Conservation (phyloP, 768 basidiomycete species). For the Hericium coralloides region DNA sequence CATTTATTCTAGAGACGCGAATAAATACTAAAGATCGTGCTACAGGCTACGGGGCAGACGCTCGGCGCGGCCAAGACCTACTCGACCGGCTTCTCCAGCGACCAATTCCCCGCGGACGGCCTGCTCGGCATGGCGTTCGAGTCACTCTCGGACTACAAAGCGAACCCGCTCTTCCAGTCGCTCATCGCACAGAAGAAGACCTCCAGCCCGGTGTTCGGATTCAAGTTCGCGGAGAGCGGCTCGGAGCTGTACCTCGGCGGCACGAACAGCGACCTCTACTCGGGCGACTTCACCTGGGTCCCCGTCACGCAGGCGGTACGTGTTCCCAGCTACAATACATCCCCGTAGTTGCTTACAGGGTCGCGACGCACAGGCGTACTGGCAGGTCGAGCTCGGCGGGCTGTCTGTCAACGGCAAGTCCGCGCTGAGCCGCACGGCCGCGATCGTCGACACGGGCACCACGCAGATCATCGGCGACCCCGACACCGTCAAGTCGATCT, state of each 20-base stretch:
- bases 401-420: constrained; percentile 6
- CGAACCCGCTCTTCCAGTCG: constrained; percentile 27
- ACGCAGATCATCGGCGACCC: constrained; percentile 23
- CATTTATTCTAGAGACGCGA: background rate
- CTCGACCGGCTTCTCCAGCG: constrained; percentile 21
- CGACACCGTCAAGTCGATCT: constrained; percentile 15
- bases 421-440: constrained; percentile 2
- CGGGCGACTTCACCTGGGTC: constrained; percentile 6
- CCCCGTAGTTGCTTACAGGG: constrained; percentile 16
- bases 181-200: constrained; percentile 29
- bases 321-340: constrained; percentile 4
- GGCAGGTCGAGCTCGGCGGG: constrained; percentile 16
- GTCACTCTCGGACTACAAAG: constrained; percentile 17
- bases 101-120: constrained; percentile 28
- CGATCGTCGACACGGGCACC: constrained; percentile 24
- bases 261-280: constrained; percentile 5
- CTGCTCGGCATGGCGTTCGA: constrained; percentile 32
- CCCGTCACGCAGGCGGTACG: background rate
- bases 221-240: constrained; percentile 34
- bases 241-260: constrained; percentile 23
- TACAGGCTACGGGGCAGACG: constrained; percentile 29
- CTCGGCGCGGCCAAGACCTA: constrained; percentile 36
- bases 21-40: constrained; percentile 5
- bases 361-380: constrained; percentile 16
- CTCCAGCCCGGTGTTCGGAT: constrained; percentile 33